Conservation (phyloP, 2,329 filamentous ascomycete genomes). For the Neoascochyta sp. region DNA sequence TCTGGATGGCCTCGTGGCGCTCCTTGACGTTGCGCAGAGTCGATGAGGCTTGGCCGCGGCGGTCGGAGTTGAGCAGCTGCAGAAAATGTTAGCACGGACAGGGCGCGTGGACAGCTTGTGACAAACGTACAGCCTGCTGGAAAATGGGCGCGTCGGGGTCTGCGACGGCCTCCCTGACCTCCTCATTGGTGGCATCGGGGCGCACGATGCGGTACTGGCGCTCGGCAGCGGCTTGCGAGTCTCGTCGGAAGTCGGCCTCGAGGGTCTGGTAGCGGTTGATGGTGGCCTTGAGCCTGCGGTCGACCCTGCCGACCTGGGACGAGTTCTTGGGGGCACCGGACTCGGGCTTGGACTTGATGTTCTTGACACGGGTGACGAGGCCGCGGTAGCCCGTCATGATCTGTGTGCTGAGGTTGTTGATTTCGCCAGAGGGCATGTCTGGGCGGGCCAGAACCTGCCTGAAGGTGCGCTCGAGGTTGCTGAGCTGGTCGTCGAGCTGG, state of each 20-base stretch:
- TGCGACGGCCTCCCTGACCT: slow-evolving; percentile 74
- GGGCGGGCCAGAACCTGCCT: slow-evolving; percentile 69
- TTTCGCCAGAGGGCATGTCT: slow-evolving; percentile 65
- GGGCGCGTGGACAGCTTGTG: neutral
- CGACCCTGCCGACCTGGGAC: slow-evolving; percentile 75
- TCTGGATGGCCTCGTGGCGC: slow-evolving; percentile 81
- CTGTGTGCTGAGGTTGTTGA: slow-evolving; percentile 70
- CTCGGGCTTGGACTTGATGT: slow-evolving; percentile 77
- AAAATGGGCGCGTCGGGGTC: slow-evolving; percentile 77
- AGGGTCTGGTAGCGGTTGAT: slow-evolving; percentile 78
- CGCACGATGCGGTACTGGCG: slow-evolving; percentile 88
- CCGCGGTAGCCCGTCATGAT: slow-evolving; percentile 80
- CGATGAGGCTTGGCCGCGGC: slow-evolving; percentile 74
- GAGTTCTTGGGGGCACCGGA: slow-evolving; percentile 69
- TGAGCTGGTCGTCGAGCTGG: slow-evolving; percentile 67
- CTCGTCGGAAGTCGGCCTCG: slow-evolving; percentile 75
- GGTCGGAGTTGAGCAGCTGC: slow-evolving; percentile 71
- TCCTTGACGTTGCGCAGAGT: slow-evolving; percentile 76
- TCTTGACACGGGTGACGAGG: slow-evolving; percentile 73
- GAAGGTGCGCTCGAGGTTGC: slow-evolving; percentile 68
- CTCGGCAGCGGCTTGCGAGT: slow-evolving; percentile 76
- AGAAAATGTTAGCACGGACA: slow-evolving; percentile 10
- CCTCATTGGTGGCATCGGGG: slow-evolving; percentile 72
- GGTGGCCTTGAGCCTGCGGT: slow-evolving; percentile 73
- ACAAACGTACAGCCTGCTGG: slow-evolving; percentile 63